Evolutionary conservation across 2,329 filamentous ascomycete species (phyloP).

Genomic region (Purpureocillium takamizusanense): DNA sequence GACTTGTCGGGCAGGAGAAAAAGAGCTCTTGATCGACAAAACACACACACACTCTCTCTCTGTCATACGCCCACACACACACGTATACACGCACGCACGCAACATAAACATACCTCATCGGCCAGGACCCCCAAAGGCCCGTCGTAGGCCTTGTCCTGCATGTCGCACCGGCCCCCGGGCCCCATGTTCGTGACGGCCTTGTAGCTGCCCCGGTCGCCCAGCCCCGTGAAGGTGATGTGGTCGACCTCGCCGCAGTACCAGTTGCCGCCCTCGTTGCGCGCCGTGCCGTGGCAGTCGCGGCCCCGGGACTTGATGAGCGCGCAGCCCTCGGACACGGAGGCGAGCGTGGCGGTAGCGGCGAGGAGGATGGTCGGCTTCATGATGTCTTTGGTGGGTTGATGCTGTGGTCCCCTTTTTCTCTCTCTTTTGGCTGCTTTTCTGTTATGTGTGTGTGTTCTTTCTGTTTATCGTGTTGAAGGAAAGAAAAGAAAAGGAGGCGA

Average conservation of each 20-base stretch:
- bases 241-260: constrained; percentile 57
- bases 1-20: too few relatives aligned
- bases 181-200: constrained; percentile 55
- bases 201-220: constrained; percentile 53
- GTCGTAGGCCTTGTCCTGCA: constrained; percentile 40
- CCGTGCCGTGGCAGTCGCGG: constrained; percentile 25
- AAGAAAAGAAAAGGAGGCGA: too few relatives aligned
- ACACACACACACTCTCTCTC: too few relatives aligned
- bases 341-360: constrained; percentile 9
- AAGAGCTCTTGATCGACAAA: too few relatives aligned
- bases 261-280: constrained; percentile 41
- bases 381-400: too few relatives aligned
- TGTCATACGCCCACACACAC: too few relatives aligned
- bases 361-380: too few relatives aligned
- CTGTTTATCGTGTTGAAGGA: too few relatives aligned
- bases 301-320: constrained; percentile 19
- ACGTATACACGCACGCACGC: too few relatives aligned
- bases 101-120: constrained; percentile 66
- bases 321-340: constrained; percentile 19
- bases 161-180: constrained; percentile 42
- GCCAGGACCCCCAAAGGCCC: constrained; percentile 59
- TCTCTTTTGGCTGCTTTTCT: too few relatives aligned
- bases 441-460: too few relatives aligned
- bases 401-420: too few relatives aligned
- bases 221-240: constrained; percentile 58